Base-by-base conservation (phyloP, 192 early-diverging fungal genomes). In the Backusella psychrophila region DNA sequence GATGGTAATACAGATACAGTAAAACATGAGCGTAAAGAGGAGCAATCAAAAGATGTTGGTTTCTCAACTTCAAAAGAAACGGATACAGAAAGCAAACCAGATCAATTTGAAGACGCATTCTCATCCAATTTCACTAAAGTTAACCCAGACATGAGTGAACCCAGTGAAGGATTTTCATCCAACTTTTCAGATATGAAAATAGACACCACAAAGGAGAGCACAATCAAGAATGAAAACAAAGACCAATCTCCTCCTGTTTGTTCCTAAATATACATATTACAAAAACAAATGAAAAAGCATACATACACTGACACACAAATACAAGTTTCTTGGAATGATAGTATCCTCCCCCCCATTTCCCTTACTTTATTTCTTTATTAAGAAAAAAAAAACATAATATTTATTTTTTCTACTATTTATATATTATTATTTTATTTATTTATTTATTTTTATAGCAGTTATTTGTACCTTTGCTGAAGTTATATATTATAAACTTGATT, bases 151-250 rank as follows among this genome's bases (percentile, higher is more conserved):
- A 53, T 53, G n/a, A n/a, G 21, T 53, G 56, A 63, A 49, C 42
- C 39, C 14, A 44, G 33, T 46, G 70, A 71, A 31, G 70, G 70
- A 9, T 71, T 71, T 41, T 49, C 70, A 19, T 42, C 70, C 29
- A 71, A 71, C 33, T 71, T 71, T 33, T 29, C 70, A 31, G 70
- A 71, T 14, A 71, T 71, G 42, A 44, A 49, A 44, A 39, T 71
- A 46, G 38, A 69, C 4, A 38, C 68, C 12, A 38, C 35, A 17
- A 35, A 67, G 35, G 66, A 69, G 38, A 39, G 26, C 23, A 59
- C 53, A 11, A 21, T 53, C 52, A 53, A 53, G 52, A 56, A n/a
- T 56, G 52, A 56, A 56, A 56, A 56, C 52, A 56, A 56, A 56
- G 9, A 59, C 3, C 11, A 59, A 26, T 59, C 56, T 59, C 56